Percentiles rank a stretch among this genome's conserved stretches.
phyloP scores from a whole-genome alignment of 1,139 yeast species.

The Candida sanyaensis region DNA sequence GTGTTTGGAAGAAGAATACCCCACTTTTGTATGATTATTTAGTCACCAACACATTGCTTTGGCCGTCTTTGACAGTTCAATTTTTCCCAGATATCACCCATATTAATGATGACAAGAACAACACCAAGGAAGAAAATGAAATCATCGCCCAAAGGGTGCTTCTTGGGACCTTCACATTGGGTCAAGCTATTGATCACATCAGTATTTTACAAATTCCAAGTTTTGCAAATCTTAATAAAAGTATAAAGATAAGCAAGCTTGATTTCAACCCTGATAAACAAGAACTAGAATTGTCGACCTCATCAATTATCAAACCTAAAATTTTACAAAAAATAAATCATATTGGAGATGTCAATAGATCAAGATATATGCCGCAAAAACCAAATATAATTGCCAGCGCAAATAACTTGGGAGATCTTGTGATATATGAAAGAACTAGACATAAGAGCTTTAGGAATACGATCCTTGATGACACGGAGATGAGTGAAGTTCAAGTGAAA shows the following conservation, averaged over 20 bases:
- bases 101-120: conserved; percentile 27
- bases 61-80: conserved; percentile 59
- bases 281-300: conserved; percentile 40
- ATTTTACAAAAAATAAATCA: conserved; percentile 45
- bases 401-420: conserved; percentile 41
- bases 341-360: conserved; percentile 45
- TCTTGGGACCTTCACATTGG: conserved; percentile 45
- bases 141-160: conserved; percentile 34
- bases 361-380: conserved; percentile 45
- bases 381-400: conserved; percentile 46
- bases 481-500: conserved; percentile 21
- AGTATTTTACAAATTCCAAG: conserved; percentile 42
- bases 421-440: conserved; percentile 54
- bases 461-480: conserved; percentile 27
- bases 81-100: conserved; percentile 55
- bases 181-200: conserved; percentile 43
- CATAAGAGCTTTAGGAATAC: conserved; percentile 45
- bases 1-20: conserved; percentile 57
- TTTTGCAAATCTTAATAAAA: conserved; percentile 31
- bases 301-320: conserved; percentile 22
- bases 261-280: conserved; percentile 41
- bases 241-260: conserved; percentile 33
- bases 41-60: conserved; percentile 48
- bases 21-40: conserved; percentile 54
- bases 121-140: conserved; percentile 24